Evolutionary conservation across 306 rosid species (phyloP).

Genomic region (Calophaca sinica): DNA sequence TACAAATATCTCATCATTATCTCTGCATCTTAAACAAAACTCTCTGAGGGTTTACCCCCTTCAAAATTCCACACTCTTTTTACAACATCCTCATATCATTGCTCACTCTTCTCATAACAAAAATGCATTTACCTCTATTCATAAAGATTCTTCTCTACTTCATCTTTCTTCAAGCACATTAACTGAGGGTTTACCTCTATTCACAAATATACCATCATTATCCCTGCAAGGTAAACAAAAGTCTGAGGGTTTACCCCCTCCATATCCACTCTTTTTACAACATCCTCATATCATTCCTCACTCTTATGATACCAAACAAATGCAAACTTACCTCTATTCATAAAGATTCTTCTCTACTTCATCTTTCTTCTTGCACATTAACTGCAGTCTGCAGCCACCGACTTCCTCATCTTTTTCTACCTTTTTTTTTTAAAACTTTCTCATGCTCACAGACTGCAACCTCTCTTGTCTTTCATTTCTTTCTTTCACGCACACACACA

Average conservation of each 20-base stretch:
- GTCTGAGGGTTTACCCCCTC: conserved; percentile 1
- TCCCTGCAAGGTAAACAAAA: background rate
- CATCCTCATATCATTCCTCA: background rate
- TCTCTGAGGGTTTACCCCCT: conserved; percentile 7
- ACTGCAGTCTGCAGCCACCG: conserved; percentile 1
- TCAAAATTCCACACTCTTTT: background rate
- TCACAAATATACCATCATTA: conserved; percentile 5
- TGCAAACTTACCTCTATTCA: background rate
- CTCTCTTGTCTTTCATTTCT: background rate
- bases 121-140: background rate
- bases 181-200: background rate
- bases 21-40: background rate
- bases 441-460: background rate
- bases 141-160: background rate
- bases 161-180: no score
- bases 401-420: background rate
- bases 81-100: background rate
- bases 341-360: background rate
- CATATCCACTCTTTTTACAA: conserved; percentile 1
- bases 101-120: background rate
- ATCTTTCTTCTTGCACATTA: background rate
- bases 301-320: background rate
- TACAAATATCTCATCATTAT: conserved; percentile 13
- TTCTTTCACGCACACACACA: background rate
- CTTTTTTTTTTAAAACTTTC: background rate